Percentiles rank a stretch among this genome's conserved stretches.
These are phyloP conservation scores for Cyberlindnera mrakii DNA, from an alignment of 805 yeast genomes.

Conservation along the genomic window DNA sequence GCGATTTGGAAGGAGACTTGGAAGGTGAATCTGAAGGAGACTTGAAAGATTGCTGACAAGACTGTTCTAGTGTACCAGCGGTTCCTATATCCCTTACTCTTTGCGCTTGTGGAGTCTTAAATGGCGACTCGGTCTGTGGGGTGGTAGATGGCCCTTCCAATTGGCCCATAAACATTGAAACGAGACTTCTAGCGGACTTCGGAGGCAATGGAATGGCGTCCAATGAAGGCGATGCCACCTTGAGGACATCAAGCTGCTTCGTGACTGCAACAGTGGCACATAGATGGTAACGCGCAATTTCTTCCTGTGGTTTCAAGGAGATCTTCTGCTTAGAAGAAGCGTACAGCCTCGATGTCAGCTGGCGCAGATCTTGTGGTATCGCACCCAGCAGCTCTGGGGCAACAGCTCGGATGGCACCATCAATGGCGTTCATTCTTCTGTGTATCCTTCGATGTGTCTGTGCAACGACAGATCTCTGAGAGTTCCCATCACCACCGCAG, in stretches of 20 bases:
- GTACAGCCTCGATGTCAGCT: slow-evolving; percentile 27
- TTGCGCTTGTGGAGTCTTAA: background rate
- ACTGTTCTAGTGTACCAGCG: background rate
- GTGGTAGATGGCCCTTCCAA: slow-evolving; percentile 1
- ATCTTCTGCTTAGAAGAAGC: slow-evolving; percentile 47
- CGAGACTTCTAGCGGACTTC: slow-evolving; percentile 31
- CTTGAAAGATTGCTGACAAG: background rate
- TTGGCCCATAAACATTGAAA: slow-evolving; percentile 5
- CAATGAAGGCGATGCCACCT: slow-evolving; percentile 42
- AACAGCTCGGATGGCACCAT: slow-evolving; percentile 40
- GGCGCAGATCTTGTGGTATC: slow-evolving; percentile 35
- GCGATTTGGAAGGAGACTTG: background rate
- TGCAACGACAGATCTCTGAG: no score
- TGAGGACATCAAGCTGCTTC: slow-evolving; percentile 34
- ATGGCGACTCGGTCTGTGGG: slow-evolving; percentile 7
- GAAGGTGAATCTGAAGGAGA: background rate
- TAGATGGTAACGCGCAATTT: slow-evolving; percentile 60
- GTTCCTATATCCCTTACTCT: background rate
- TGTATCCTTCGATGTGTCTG: no score
- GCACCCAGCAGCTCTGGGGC: slow-evolving; percentile 42
- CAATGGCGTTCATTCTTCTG: slow-evolving; percentile 7
- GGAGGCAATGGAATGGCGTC: slow-evolving; percentile 56
- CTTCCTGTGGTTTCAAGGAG: slow-evolving; percentile 45
- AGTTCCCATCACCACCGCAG: no score
- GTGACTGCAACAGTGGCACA: slow-evolving; percentile 61